These are phyloP conservation scores for Fusarium sp. DNA, from an alignment of 2,329 filamentous ascomycete species.

Conservation along the genomic window DNA sequence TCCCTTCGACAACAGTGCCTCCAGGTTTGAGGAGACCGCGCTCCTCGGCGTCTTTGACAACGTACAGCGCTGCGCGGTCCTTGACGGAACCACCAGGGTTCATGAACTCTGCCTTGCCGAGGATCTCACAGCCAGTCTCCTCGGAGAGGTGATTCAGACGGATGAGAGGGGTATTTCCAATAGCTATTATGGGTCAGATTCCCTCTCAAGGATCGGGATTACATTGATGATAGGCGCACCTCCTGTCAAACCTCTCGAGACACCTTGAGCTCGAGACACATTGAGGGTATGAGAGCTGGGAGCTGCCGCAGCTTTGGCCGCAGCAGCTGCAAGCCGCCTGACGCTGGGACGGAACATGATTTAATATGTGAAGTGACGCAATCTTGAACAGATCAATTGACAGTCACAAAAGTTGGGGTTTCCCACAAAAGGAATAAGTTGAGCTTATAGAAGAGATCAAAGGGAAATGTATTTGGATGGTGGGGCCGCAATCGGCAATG, in stretches of 20 bases:
- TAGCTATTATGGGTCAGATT: slow-evolving; percentile 66
- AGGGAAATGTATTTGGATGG: slow-evolving; percentile 27
- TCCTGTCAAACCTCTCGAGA: slow-evolving; percentile 81
- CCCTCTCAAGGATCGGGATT: neutral
- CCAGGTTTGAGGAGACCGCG: slow-evolving; percentile 82
- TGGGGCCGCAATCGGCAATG: slow-evolving; percentile 46
- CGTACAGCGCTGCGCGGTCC: slow-evolving; percentile 93
- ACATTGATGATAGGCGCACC: slow-evolving; percentile 62
- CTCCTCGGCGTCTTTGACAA: slow-evolving; percentile 93
- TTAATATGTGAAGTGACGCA: neutral
- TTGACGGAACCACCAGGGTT: slow-evolving; percentile 97
- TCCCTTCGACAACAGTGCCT: slow-evolving; percentile 96
- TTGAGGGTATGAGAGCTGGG: slow-evolving; percentile 71
- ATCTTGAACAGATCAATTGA: slow-evolving; percentile 28
- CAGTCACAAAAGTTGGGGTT: neutral
- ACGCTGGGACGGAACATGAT: slow-evolving; percentile 76
- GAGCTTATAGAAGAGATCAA: slow-evolving; percentile 17
- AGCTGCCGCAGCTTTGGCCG: slow-evolving; percentile 53
- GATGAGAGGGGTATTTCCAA: slow-evolving; percentile 97
- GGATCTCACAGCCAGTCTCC: slow-evolving; percentile 90
- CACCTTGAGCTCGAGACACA: slow-evolving; percentile 82
- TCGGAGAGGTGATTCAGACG: slow-evolving; percentile 87
- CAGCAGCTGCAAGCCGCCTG: slow-evolving; percentile 71
- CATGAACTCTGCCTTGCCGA: slow-evolving; percentile 98
- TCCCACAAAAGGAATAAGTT: slow-evolving; percentile 6